These are phyloP conservation scores for Tetrahymena elliotti DNA, from an alignment of 73 alveolate species.

Conservation along the genomic window DNA sequence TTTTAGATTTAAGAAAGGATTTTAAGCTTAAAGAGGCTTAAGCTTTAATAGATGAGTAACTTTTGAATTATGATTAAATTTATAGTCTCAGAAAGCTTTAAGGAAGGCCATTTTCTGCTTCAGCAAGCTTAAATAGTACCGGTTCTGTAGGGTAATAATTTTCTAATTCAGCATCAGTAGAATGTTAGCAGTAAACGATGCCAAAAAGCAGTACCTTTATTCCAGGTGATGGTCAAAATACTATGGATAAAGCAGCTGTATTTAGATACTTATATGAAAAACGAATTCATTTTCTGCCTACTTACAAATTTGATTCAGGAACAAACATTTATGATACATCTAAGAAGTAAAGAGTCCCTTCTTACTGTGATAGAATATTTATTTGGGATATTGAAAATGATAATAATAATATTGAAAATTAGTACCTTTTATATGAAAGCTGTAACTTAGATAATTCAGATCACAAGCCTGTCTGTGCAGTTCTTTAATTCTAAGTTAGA, in stretches of 20 bases:
- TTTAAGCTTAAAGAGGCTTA: not conserved
- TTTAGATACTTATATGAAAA: constrained; percentile 67
- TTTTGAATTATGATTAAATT: not conserved
- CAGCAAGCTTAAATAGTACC: not conserved
- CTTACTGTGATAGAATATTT: constrained; percentile 92
- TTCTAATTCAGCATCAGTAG: not conserved
- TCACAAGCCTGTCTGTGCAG: not conserved
- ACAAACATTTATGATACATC: constrained; percentile 72
- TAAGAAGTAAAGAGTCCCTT: constrained; percentile 80
- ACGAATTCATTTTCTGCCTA: constrained; percentile 79
- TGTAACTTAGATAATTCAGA: not conserved
- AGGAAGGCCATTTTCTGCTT: not conserved
- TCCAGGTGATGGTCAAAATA: constrained; percentile 52
- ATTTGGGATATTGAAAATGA: not conserved
- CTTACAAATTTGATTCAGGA: constrained; percentile 75
- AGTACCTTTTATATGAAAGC: not conserved
- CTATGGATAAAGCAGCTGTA: constrained; percentile 75
- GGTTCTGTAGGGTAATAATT: not conserved
- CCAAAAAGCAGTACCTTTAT: constrained; percentile 35
- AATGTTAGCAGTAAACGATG: constrained; percentile 13
- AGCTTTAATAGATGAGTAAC: not conserved
- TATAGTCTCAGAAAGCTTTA: not conserved
- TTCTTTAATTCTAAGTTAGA: not conserved
- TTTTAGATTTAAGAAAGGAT: not conserved
- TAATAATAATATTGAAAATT: not conserved